These are phyloP conservation scores for Irpex sp. DNA, from an alignment of 1,284 basidiomycete species.

Conservation along the genomic window DNA sequence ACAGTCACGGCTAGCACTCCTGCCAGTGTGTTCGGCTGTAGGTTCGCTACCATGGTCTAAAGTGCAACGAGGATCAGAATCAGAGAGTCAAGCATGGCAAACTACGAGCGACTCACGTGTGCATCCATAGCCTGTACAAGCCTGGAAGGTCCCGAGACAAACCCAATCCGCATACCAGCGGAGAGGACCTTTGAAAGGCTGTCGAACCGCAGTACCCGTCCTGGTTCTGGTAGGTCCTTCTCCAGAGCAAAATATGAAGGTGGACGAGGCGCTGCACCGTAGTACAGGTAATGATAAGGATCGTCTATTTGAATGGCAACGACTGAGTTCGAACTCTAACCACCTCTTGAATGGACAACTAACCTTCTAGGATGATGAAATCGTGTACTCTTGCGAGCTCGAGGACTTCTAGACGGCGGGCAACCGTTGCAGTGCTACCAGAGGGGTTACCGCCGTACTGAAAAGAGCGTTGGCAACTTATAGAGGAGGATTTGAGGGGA, in stretches of 20 bases:
- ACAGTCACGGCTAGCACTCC: conserved; percentile 75
- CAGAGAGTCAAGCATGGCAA: conserved; percentile 8
- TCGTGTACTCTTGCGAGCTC: conserved; percentile 72
- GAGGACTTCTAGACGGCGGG: conserved; percentile 78
- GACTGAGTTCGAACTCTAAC: background rate
- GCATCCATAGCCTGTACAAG: conserved; percentile 76
- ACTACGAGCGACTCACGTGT: conserved; percentile 43
- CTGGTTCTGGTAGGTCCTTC: conserved; percentile 51
- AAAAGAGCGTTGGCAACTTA: background rate
- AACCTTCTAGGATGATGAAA: conserved; percentile 84
- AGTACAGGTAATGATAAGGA: conserved; percentile 77
- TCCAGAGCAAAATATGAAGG: conserved; percentile 84
- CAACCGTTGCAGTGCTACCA: conserved; percentile 70
- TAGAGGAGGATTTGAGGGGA: background rate
- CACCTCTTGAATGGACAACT: conserved; percentile 4
- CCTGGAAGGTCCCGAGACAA: conserved; percentile 74
- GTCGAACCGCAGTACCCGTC: conserved; percentile 85
- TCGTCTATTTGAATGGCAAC: conserved; percentile 50
- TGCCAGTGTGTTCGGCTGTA: conserved; percentile 77
- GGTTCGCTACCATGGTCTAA: conserved; percentile 68
- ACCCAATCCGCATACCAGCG: conserved; percentile 80
- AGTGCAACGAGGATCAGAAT: conserved; percentile 12
- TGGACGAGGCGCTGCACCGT: conserved; percentile 56
- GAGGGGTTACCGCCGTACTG: conserved; percentile 86
- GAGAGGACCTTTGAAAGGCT: conserved; percentile 88